These are phyloP conservation scores for Aspergillus nanangensis DNA, from an alignment of 495 filamentous ascomycete species.

Conservation along the genomic window DNA sequence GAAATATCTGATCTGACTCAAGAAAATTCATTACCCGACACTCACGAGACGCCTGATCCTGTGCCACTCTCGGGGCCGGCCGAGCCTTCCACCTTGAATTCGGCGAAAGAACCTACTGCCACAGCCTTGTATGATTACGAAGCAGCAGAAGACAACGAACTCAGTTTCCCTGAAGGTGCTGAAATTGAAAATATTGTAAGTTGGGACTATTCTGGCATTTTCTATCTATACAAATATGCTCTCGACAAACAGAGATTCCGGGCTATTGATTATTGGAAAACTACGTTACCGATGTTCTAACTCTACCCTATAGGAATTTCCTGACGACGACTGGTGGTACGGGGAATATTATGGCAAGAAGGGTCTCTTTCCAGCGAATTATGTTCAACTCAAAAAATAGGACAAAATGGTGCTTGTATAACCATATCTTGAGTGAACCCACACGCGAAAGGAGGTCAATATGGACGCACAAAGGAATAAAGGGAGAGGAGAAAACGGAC, in stretches of 20 bases:
- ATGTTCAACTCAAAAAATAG: slow-evolving; percentile 63
- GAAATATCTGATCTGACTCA: slow-evolving; percentile 66
- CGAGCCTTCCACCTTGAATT: slow-evolving; percentile 6
- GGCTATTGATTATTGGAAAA: too few relatives aligned
- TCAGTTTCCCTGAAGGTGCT: slow-evolving; percentile 88
- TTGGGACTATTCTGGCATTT: not conserved
- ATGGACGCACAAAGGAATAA: too few relatives aligned
- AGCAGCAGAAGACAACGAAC: slow-evolving; percentile 94
- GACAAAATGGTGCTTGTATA: not conserved
- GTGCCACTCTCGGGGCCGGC: too few relatives aligned
- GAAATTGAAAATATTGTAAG: slow-evolving; percentile 61
- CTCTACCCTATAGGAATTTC: slow-evolving; percentile 67
- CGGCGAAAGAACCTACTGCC: slow-evolving; percentile 55
- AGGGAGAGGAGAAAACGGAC: too few relatives aligned
- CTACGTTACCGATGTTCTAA: too few relatives aligned
- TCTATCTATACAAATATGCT: too few relatives aligned
- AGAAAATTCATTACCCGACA: slow-evolving; percentile 15
- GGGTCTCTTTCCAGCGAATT: slow-evolving; percentile 91
- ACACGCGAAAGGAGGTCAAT: not conserved
- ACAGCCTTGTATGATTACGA: slow-evolving; percentile 94
- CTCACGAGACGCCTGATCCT: slow-evolving; percentile 21
- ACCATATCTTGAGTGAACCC: too few relatives aligned
- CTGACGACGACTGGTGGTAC: slow-evolving; percentile 98
- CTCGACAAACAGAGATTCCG: too few relatives aligned
- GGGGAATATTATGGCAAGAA: slow-evolving; percentile 74